phyloP scores from a whole-genome alignment of 768 basidiomycete species.

The Krasilnikovozyma curviuscula region DNA sequence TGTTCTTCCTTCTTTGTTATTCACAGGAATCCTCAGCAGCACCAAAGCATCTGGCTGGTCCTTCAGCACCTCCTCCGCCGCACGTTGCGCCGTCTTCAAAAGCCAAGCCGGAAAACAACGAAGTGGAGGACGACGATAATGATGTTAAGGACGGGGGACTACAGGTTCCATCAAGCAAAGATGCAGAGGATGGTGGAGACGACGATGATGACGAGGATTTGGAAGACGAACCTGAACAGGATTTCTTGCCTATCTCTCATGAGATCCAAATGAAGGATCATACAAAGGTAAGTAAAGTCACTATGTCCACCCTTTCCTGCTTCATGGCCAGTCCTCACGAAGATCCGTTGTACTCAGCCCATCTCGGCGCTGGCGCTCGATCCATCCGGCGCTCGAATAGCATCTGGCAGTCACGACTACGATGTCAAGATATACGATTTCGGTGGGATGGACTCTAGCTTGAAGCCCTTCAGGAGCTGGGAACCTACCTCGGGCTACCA shows the following conservation, averaged over 20 bases:
- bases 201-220: constrained; percentile 27
- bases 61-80: neutral
- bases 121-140: constrained; percentile 23
- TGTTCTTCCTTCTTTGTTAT: neutral
- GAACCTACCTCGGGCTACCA: constrained; percentile 87
- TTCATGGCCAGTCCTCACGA: neutral
- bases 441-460: constrained; percentile 79
- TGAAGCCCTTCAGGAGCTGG: constrained; percentile 88
- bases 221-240: constrained; percentile 21
- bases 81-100: neutral
- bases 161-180: too few relatives aligned
- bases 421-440: constrained; percentile 99
- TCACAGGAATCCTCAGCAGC: neutral
- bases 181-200: constrained; percentile 12
- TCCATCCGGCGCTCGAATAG: constrained; percentile 76
- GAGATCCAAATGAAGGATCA: constrained; percentile 88
- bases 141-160: constrained; percentile 27
- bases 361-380: constrained; percentile 81
- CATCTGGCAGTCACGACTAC: constrained; percentile 89
- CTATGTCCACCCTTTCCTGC: neutral
- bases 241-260: constrained; percentile 68
- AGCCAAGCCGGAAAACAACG: constrained; percentile 13
- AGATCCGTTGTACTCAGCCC: constrained; percentile 30
- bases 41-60: neutral
- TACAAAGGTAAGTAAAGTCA: constrained; percentile 38